phyloP scores from a whole-genome alignment of 441 rosid genomes.

The Gossypium aridum region DNA sequence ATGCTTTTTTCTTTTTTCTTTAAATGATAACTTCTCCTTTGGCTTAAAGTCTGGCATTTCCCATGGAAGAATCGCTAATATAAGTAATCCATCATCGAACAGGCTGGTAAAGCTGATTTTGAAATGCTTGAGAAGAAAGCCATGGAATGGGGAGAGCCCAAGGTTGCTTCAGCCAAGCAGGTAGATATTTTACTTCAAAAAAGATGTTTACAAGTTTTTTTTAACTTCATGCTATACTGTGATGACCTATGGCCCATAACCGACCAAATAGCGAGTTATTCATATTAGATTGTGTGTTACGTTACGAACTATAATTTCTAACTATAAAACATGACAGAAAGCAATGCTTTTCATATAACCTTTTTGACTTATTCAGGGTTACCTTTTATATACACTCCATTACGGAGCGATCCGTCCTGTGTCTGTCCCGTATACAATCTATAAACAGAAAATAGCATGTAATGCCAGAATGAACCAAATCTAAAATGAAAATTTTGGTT shows the following conservation, averaged over 20 bases:
- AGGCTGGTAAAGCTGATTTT: constrained; percentile 86
- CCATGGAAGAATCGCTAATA: background rate
- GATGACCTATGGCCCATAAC: background rate
- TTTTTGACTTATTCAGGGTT: no score
- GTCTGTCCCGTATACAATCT: background rate
- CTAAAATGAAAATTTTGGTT: background rate
- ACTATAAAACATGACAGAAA: background rate
- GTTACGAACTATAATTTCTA: background rate
- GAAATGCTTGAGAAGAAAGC: constrained; percentile 85
- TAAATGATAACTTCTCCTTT: background rate
- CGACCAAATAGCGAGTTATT: background rate
- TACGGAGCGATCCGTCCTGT: no score
- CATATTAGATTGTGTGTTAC: background rate
- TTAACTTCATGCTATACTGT: background rate
- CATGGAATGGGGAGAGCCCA: constrained; percentile 80
- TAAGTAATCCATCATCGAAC: constrained; percentile 11
- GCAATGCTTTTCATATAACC: background rate
- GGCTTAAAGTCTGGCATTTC: background rate
- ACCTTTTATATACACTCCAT: no score
- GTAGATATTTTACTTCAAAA: constrained; percentile 25
- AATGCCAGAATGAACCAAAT: background rate
- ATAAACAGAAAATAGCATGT: background rate
- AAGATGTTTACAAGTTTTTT: background rate
- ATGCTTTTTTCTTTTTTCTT: background rate
- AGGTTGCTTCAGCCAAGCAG: constrained; percentile 93